Evolutionary conservation across 2,329 filamentous ascomycete species (phyloP), one percentile per base, ranked within the genome.

Genomic region (Fusarium tuaranense): DNA sequence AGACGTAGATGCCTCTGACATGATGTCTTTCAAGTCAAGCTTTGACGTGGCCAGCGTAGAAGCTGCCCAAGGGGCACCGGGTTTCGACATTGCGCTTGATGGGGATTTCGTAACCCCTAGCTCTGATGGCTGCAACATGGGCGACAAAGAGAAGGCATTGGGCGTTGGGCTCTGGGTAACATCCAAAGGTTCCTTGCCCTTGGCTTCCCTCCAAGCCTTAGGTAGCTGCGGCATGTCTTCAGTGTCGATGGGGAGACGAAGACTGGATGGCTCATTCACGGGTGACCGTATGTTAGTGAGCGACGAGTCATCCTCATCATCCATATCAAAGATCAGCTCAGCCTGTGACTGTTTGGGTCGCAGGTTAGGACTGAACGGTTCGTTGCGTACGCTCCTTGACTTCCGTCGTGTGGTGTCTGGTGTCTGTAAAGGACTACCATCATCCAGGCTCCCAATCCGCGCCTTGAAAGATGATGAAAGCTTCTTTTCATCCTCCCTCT

Each of bases 321-420:
- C 96, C 95, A 98, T 98, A 74, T 94, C 91, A 80, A 98, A 98
- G 82, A 98, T 97, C 65, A 98, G 87, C 76, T 98, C 95, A 41
- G 88, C 88, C 1, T 88, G 86, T 0, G 93, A 95, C 22, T 88
- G 88, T 78, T 91, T 95, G 1, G 92, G 88, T 65, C 90, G 92
- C 53, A 97, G 85, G 20, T 85, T 87, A 1, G 95, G 94, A 66
- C 91, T 94, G 62, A 89, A 87, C 0, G 88, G 86, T 70, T 91
- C 90, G 72, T 91, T 91, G 16, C 82, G 84, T 22, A 78, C 78
- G 7, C 76, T 77, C 66, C 86, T 89, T 1, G 85, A 85, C 68
- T 86, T 89, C 62, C 84, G 84, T 64, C 87, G 86, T 30, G 70
- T 72, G 68, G 82, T 87, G 16, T 90, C 87, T 7, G 83, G 78